Conservation (phyloP, 345 rosid genomes). For the Camelina sativa region DNA sequence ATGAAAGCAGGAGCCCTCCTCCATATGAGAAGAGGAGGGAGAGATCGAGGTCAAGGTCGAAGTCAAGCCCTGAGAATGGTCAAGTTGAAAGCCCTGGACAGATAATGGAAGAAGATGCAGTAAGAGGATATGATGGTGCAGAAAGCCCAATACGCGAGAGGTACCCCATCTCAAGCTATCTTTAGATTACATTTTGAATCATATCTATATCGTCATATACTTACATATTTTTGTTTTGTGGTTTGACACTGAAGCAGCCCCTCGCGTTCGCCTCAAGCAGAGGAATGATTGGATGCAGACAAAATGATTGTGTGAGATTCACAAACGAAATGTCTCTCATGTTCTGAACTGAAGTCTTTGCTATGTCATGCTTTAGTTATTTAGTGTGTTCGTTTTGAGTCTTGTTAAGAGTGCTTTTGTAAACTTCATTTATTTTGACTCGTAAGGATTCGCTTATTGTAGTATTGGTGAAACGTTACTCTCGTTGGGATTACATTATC, state of each 20-base stretch:
- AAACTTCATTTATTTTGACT: conserved; percentile 20
- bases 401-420: conserved; percentile 11
- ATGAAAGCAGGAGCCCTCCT: conserved; percentile 52
- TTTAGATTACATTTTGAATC: neutral
- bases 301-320: neutral
- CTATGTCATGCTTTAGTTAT: neutral
- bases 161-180: conserved; percentile 11
- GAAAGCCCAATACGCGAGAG: conserved; percentile 42
- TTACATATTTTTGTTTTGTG: neutral
- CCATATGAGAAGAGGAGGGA: conserved; percentile 53
- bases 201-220: neutral
- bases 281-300: conserved; percentile 37
- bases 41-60: conserved; percentile 48
- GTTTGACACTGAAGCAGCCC: conserved; percentile 24
- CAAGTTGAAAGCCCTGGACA: conserved; percentile 66
- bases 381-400: neutral
- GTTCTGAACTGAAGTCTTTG: conserved; percentile 22
- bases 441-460: conserved; percentile 1
- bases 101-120: conserved; percentile 24
- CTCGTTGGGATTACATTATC: neutral
- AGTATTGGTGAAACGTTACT: neutral
- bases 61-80: conserved; percentile 51
- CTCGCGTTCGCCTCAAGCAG: conserved; percentile 40
- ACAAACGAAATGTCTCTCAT: neutral
- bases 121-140: conserved; percentile 35